Base-by-base conservation (phyloP, 306 rosid genomes). In the Castanea mollissima region DNA sequence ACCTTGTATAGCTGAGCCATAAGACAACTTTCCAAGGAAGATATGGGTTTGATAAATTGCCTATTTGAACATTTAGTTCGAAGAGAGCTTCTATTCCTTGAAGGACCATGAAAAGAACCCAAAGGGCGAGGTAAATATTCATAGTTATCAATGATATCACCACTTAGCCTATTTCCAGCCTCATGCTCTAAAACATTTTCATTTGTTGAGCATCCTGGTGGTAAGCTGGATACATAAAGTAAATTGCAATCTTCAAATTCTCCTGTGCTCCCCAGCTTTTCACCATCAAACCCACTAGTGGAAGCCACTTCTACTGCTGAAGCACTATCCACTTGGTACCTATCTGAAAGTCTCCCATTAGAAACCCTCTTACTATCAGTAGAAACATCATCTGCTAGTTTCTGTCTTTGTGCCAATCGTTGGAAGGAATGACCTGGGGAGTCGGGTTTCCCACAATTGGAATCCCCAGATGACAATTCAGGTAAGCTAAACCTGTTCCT, bases 21-120 rank as follows among this genome's bases (percentile, higher is more conserved):
- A 52, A 90, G 88, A 80, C 98, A 91, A 88, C 97, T 86, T 74
- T 91, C 93, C 57, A 93, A 82, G 27, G 98, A 91, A 84, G 72
- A 91, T 38, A 79, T 69, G 0, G 96, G 94, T 85, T 73, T 89
- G 74, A 63, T 25, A 68, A 64, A 69, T 64, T 76, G 82, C 60
- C 83, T 77, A 70, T 78, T 20, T 55, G 82, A 79, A 51, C 32
- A 77, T 71, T 81, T 85, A 73, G 83, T 19, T 82, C 85, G 81
- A 64, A 91, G 74, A 75, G 88, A 82, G 79, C 87, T 86, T 82
- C 75, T 90, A 32, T 87, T 89, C 78, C 84, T 81, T 52, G 57
- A 57, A 71, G 88, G 79, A 63, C 80, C 69, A 84, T 25, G 80
- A 46, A 64, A 15, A 82, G 69, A 78, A 84, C 86, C 87, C 78